These are phyloP conservation scores for Gossypium sturtianum DNA, from an alignment of 345 rosid genomes.

Conservation along the genomic window DNA sequence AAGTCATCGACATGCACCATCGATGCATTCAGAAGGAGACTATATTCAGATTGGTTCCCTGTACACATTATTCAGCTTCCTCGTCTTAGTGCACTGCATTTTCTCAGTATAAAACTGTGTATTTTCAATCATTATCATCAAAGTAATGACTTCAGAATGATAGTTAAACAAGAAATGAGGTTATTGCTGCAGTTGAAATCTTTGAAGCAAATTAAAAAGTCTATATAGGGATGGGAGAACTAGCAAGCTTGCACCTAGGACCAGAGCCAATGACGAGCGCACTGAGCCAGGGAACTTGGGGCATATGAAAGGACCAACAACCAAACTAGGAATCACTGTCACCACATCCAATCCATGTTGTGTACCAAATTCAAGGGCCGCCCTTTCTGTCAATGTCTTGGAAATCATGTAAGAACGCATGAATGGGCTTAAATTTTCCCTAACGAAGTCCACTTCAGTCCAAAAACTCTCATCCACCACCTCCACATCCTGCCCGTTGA, in stretches of 20 bases:
- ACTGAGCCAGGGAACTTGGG: not conserved
- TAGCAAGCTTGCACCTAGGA: not conserved
- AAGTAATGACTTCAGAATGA: too few species aligned
- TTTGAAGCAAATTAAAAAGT: too few species aligned
- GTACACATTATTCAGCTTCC: not conserved
- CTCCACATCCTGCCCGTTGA: not conserved
- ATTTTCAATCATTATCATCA: too few species aligned
- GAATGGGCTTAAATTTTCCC: not conserved
- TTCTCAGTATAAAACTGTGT: too few species aligned
- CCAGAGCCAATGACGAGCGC: not conserved
- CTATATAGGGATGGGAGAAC: too few species aligned
- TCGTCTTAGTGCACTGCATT: too few species aligned
- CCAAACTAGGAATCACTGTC: not conserved
- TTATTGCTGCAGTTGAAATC: too few species aligned
- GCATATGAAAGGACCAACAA: conserved; percentile 7
- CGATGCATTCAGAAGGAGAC: not conserved
- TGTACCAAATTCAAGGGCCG: not conserved
- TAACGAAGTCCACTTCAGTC: not conserved
- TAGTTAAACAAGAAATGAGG: too few species aligned
- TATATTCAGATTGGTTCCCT: not conserved
- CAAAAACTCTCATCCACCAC: conserved; percentile 17
- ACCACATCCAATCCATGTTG: not conserved
- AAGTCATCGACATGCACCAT: conserved; percentile 20
- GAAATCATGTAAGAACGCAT: not conserved
- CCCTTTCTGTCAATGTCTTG: conserved; percentile 21